Percentiles rank a stretch among this genome's conserved stretches.
Conservation (phyloP, 495 filamentous ascomycete species). For the Ramalina peruviana region DNA sequence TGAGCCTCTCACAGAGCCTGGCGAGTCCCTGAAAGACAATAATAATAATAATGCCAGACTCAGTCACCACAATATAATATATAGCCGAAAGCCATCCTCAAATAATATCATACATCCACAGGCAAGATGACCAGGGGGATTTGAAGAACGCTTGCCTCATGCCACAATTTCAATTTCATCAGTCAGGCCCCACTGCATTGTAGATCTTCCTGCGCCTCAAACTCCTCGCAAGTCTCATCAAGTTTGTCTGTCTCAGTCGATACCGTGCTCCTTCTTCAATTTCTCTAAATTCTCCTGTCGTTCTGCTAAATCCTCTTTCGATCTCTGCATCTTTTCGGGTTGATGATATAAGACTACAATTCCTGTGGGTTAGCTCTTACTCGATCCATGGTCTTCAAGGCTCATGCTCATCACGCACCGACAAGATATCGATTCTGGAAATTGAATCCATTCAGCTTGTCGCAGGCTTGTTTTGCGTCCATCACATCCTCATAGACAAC, state of each 20-base stretch:
- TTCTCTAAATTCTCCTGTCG: constrained; percentile 95
- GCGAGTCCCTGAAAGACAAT: no score
- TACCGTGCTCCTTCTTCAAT: constrained; percentile 93
- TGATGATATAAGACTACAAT: constrained; percentile 85
- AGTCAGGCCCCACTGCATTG: no score
- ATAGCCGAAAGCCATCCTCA: no score
- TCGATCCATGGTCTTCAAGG: neutral
- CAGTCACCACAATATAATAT: no score
- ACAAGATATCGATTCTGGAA: constrained; percentile 99
- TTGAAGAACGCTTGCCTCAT: neutral
- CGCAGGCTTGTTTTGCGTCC: constrained; percentile 96
- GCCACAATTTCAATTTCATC: no score
- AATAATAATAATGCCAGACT: no score
- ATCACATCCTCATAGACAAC: constrained; percentile 99
- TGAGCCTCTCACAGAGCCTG: no score
- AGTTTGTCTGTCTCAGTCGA: constrained; percentile 58
- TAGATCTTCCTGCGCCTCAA: no score
- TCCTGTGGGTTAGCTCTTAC: no score
- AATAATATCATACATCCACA: no score
- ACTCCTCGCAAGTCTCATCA: neutral
- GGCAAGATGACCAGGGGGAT: neutral
- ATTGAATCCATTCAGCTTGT: constrained; percentile 99
- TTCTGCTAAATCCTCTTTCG: constrained; percentile 87
- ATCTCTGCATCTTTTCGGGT: constrained; percentile 88
- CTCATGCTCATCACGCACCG: constrained; percentile 43